phyloP scores from a whole-genome alignment of 345 rosid genomes.

The Litchi chinensis region DNA sequence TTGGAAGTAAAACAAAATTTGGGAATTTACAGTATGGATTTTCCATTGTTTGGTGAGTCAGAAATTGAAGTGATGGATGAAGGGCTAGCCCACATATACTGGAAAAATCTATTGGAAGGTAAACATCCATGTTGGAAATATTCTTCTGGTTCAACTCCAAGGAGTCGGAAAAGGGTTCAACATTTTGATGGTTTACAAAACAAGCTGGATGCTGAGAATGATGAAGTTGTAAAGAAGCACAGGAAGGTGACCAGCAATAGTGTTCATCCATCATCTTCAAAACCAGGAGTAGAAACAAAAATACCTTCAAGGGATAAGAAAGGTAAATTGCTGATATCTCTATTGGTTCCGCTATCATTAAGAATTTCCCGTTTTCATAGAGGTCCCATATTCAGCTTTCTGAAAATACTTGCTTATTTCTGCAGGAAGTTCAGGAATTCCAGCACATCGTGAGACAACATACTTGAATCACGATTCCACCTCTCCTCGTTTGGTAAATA shows the following conservation, averaged over 20 bases:
- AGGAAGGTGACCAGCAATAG: conserved; percentile 45
- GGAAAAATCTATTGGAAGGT: conserved; percentile 70
- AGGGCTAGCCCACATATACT: conserved; percentile 60
- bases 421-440: conserved; percentile 48
- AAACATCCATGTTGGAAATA: conserved; percentile 75
- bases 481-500: conserved; percentile 24
- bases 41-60: conserved; percentile 63
- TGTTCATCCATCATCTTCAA: conserved; percentile 29
- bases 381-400: conserved; percentile 2
- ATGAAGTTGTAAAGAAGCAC: conserved; percentile 53
- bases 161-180: conserved; percentile 67
- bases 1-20: conserved; percentile 57
- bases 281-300: conserved; percentile 32
- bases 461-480: conserved; percentile 21
- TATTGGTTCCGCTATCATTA: conserved; percentile 6
- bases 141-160: conserved; percentile 50
- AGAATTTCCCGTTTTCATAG: not conserved
- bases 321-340: conserved; percentile 41
- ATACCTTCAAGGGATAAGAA: conserved; percentile 32
- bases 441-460: conserved; percentile 23
- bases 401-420: conserved; percentile 20
- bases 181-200: conserved; percentile 33
- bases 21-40: conserved; percentile 50
- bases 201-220: conserved; percentile 33
- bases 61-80: conserved; percentile 47